A percentile compares a stretch with the other conserved stretches of the same genome.
Evolutionary conservation across 345 rosid genomes (phyloP).

Genomic region (Ricinus communis): DNA sequence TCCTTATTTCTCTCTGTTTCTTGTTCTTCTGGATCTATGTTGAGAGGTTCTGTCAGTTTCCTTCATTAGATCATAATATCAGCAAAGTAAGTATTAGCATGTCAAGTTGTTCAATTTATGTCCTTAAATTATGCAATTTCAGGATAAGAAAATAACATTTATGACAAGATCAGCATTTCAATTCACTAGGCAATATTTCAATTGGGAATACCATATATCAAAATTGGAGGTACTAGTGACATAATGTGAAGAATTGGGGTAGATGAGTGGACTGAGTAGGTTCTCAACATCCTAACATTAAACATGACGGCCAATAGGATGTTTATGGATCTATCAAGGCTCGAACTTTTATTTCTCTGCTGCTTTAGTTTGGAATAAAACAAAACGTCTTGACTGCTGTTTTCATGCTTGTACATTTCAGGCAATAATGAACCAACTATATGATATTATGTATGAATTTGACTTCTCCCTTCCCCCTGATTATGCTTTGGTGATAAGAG

Average conservation of each 20-base stretch:
- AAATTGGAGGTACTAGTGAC: not conserved
- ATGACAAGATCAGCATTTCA: not conserved
- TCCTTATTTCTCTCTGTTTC: not conserved
- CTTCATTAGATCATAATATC: not conserved
- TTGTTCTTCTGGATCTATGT: not conserved
- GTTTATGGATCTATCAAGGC: not conserved
- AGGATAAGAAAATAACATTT: not conserved
- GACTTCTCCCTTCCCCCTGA: slow-evolving; percentile 91
- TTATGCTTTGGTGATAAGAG: slow-evolving; percentile 91
- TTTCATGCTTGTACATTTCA: slow-evolving; percentile 33
- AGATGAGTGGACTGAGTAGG: not conserved
- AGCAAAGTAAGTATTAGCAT: not conserved
- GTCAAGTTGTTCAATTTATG: not conserved
- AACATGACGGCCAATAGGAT: not conserved
- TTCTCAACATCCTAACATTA: not conserved
- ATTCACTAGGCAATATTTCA: not conserved
- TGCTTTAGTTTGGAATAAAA: not conserved
- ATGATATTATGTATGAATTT: slow-evolving; percentile 88
- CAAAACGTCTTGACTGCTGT: not conserved
- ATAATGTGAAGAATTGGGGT: not conserved
- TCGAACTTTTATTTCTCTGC: not conserved
- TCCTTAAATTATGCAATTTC: not conserved
- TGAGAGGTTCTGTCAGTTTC: not conserved
- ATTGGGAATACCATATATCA: not conserved
- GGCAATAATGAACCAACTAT: slow-evolving; percentile 82